Evolutionary conservation across 202 grass and related monocot genomes (phyloP).

Genomic region (Brachypodium distachyon): DNA sequence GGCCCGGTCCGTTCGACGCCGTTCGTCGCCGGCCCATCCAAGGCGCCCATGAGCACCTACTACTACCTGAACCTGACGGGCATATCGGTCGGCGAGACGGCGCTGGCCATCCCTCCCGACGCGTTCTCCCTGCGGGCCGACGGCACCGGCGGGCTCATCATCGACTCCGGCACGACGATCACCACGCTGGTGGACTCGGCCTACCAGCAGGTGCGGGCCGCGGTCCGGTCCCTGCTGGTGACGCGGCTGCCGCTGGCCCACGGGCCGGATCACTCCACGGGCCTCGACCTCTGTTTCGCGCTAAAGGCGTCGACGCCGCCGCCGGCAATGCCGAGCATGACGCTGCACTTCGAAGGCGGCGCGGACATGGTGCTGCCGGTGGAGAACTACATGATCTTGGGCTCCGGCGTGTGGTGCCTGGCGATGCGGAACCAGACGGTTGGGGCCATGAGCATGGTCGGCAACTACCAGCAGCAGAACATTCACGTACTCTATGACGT

Average conservation of each 20-base stretch:
- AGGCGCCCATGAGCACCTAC: constrained; percentile 22
- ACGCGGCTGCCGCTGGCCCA: constrained; percentile 7
- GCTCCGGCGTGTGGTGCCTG: constrained; percentile 38
- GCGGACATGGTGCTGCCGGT: constrained; percentile 46
- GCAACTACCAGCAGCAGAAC: constrained; percentile 59
- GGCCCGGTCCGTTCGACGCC: constrained; percentile 35
- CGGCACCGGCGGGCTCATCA: constrained; percentile 60
- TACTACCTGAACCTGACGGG: constrained; percentile 58
- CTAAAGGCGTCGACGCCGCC: constrained; percentile 1
- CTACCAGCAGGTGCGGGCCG: constrained; percentile 27
- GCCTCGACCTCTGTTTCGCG: constrained; percentile 58
- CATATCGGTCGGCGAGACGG: constrained; percentile 42
- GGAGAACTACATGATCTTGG: constrained; percentile 56
- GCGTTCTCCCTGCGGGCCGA: constrained; percentile 30
- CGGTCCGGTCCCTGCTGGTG: background rate
- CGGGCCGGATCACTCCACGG: constrained; percentile 7
- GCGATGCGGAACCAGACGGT: constrained; percentile 25
- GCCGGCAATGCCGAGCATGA: constrained; percentile 40
- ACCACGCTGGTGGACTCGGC: constrained; percentile 30
- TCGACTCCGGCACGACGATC: constrained; percentile 55
- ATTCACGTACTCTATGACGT: constrained; percentile 61
- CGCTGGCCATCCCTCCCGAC: constrained; percentile 15
- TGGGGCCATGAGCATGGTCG: constrained; percentile 27
- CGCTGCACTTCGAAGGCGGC: constrained; percentile 48
- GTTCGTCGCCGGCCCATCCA: constrained; percentile 39